Conservation (phyloP, 2,329 filamentous ascomycete genomes). For the Pseudogymnoascus destructans region DNA sequence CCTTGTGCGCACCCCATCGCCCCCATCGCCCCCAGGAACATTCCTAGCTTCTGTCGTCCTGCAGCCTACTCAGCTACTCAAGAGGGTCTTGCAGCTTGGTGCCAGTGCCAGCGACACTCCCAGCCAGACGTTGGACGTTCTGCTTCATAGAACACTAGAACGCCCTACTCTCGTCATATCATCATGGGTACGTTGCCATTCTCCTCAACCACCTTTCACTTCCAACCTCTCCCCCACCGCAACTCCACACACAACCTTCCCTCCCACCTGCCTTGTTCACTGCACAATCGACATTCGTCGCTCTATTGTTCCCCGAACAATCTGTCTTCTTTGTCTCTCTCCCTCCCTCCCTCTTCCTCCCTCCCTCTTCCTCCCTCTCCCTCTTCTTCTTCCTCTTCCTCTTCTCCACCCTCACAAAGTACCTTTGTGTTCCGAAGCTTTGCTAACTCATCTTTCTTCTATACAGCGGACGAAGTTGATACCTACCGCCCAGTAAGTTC, state of each 20-base stretch:
- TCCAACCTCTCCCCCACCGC: neutral
- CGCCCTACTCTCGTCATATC: constrained; percentile 2
- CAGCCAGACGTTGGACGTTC: no score
- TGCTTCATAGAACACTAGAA: constrained; percentile 4
- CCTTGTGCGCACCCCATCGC: constrained; percentile 8
- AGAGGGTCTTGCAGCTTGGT: constrained; percentile 8
- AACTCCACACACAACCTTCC: neutral
- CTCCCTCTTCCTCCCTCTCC: neutral
- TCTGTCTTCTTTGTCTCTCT: constrained; percentile 6
- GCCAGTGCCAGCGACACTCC: no score
- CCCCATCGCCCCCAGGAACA: no score
- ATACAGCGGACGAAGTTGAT: constrained; percentile 45
- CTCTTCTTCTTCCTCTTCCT: neutral
- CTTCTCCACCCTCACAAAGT: neutral
- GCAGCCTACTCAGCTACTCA: constrained; percentile 9
- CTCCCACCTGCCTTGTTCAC: neutral
- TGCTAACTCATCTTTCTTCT: neutral
- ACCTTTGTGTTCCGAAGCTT: neutral
- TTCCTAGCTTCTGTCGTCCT: constrained; percentile 5
- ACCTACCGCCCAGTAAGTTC: constrained; percentile 43
- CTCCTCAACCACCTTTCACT: constrained; percentile 5
- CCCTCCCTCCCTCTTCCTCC: neutral
- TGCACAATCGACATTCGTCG: constrained; percentile 5
- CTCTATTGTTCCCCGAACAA: constrained; percentile 1
- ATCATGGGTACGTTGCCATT: constrained; percentile 10